phyloP scores from a whole-genome alignment of 345 rosid species.

The Carallia pectinifolia region DNA sequence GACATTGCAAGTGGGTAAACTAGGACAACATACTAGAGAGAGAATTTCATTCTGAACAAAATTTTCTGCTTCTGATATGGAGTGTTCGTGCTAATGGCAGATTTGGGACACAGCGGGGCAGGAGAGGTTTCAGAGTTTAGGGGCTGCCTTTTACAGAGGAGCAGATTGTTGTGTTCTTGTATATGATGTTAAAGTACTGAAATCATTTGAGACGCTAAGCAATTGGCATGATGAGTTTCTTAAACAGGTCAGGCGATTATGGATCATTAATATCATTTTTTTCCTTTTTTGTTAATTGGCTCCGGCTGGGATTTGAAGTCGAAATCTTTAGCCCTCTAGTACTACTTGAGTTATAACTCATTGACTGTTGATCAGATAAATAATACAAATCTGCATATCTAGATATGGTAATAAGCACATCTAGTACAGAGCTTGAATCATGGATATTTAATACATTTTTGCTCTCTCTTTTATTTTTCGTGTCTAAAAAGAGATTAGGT shows the following conservation, averaged over 20 bases:
- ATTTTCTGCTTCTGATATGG: neutral
- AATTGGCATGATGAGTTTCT: constrained; percentile 75
- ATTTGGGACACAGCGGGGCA: constrained; percentile 99
- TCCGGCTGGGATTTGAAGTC: no score
- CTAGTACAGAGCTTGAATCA: no score
- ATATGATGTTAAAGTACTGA: constrained; percentile 61
- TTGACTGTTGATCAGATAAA: no score
- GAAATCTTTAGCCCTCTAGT: no score
- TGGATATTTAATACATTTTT: no score
- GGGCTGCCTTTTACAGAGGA: constrained; percentile 84
- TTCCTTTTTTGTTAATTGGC: no score
- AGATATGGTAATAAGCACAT: no score
- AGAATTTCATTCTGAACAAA: neutral
- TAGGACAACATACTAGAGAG: neutral
- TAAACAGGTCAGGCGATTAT: constrained; percentile 50
- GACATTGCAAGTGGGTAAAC: constrained; percentile 65
- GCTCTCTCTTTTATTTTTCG: no score
- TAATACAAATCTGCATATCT: no score
- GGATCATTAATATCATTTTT: no score
- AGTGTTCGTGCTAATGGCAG: constrained; percentile 24
- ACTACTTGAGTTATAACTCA: no score
- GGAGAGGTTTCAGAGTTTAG: constrained; percentile 87
- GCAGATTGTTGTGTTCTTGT: constrained; percentile 86
- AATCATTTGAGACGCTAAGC: constrained; percentile 60
- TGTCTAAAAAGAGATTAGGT: no score